Evolutionary conservation across 257 asterid species (phyloP).

Genomic region (Salvia hispanica): DNA sequence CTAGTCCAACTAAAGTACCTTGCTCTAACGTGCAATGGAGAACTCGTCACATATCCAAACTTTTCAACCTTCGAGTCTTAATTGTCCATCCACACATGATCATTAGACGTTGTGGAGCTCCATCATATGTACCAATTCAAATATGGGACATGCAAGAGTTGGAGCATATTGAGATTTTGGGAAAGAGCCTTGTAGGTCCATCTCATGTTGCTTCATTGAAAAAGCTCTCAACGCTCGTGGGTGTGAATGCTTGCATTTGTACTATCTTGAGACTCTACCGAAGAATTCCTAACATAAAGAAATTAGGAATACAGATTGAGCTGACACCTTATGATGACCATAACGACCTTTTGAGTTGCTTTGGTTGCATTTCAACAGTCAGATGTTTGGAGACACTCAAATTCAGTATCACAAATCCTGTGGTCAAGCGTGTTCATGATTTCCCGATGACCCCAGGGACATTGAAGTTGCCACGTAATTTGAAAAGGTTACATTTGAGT

Average conservation of each 20-base stretch:
- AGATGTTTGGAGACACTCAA: too few relatives aligned
- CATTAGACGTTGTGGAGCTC: background rate
- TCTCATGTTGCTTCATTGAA: background rate
- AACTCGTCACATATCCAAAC: slow-evolving; percentile 8
- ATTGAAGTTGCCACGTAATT: too few relatives aligned
- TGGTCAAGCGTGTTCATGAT: background rate
- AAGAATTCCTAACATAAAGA: background rate
- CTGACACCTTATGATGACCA: background rate
- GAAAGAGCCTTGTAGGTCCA: background rate
- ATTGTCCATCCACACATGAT: background rate
- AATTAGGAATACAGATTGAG: background rate
- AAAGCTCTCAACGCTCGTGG: background rate
- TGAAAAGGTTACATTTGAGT: too few relatives aligned
- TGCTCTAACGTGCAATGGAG: background rate
- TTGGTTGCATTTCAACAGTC: too few relatives aligned
- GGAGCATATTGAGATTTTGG: slow-evolving; percentile 9
- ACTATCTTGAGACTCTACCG: background rate
- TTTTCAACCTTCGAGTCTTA: slow-evolving; percentile 2
- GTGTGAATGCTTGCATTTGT: background rate
- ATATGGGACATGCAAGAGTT: slow-evolving; percentile 17
- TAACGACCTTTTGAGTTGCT: too few relatives aligned
- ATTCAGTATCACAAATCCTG: too few relatives aligned
- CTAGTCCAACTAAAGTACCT: slow-evolving; percentile 7
- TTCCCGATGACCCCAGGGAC: too few relatives aligned
- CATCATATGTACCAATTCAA: background rate